Base-by-base conservation (phyloP, 2,329 filamentous ascomycete genomes). In the Pseudogymnoascus sp. region DNA sequence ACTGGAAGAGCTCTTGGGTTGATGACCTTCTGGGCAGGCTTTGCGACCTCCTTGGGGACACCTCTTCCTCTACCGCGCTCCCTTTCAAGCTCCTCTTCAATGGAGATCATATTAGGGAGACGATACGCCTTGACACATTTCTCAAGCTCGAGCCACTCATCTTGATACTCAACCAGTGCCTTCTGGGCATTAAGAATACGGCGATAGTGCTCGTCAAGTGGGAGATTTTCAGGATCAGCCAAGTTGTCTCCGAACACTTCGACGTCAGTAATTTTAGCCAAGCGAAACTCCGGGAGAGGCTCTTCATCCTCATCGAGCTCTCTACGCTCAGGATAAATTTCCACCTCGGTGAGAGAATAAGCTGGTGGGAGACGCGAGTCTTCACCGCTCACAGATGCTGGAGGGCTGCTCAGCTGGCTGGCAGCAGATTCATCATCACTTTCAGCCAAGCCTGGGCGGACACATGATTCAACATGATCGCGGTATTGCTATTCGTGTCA, bases 91-190 rank as follows among this genome's bases (percentile, higher is more conserved):
- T 44, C 60, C 14, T 53, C 37, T 23, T 62, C 60, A n/a, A 62
- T 59, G 40, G 42, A 62, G 14, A 62, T 46, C 36, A n/a, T 53
- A 50, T 62, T 44, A 11, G 60, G 60, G 40, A 53, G 8, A 14
- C 40, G 60, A 38, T 53, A 34, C 14, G 28, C 31, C 36, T 44
- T 44, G 1, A 83, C 79, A 11, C 81, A 71, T 63, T 78, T 79
- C 36, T 78, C 78, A 1, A 83, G 72, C 1, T 77, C 74, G n/a
- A 75, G 76, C 74, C 78, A 86, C 68, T 87, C 84, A 1, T 77
- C 71, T 67, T 86, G 81, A 77, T 81, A 85, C 18, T 79, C 74
- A n/a, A 75, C 71, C 60, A 86, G 69, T 2, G 77, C 76, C 23
- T 78, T 67, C 64, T 79, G 81, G 61, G 79, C 74, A 28, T 78